A percentile compares a stretch with the other conserved stretches of the same genome.
Evolutionary conservation across 2,329 filamentous ascomycete species (phyloP).

Genomic region (Setomelanomma holmii): DNA sequence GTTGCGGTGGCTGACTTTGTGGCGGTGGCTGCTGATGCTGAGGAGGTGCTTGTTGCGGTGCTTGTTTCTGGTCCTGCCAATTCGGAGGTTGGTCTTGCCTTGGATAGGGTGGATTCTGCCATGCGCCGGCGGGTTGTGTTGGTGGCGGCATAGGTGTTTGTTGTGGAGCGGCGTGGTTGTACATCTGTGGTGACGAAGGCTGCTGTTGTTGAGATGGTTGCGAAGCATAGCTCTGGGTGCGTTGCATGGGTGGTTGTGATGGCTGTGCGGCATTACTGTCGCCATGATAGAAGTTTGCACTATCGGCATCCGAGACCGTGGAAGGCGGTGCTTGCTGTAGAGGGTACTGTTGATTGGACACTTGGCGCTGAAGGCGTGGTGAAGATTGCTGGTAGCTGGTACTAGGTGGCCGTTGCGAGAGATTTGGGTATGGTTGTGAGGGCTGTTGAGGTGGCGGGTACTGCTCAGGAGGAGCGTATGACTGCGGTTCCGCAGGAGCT

Average conservation of each 20-base stretch:
- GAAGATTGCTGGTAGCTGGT: conserved; percentile 39
- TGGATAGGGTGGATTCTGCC: conserved; percentile 43
- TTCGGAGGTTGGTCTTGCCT: conserved; percentile 36
- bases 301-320: conserved; percentile 41
- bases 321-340: conserved; percentile 36
- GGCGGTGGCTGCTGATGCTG: conserved; percentile 19
- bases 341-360: conserved; percentile 44
- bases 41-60: conserved; percentile 21
- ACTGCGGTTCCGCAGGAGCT: conserved; percentile 33
- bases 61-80: conserved; percentile 17
- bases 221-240: conserved; percentile 38
- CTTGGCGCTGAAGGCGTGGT: conserved; percentile 47
- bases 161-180: conserved; percentile 31
- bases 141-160: conserved; percentile 43
- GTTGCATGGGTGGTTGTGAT: conserved; percentile 36
- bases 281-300: conserved; percentile 45
- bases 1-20: conserved; percentile 17
- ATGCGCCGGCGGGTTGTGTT: conserved; percentile 36
- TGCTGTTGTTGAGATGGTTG: conserved; percentile 42
- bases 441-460: conserved; percentile 45
- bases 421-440: conserved; percentile 45
- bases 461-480: conserved; percentile 38
- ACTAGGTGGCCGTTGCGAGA: conserved; percentile 35
- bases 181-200: conserved; percentile 45
- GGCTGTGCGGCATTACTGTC: conserved; percentile 30